Evolutionary conservation across 2,329 filamentous ascomycete species (phyloP).

Genomic region (Diplodia mutila): DNA sequence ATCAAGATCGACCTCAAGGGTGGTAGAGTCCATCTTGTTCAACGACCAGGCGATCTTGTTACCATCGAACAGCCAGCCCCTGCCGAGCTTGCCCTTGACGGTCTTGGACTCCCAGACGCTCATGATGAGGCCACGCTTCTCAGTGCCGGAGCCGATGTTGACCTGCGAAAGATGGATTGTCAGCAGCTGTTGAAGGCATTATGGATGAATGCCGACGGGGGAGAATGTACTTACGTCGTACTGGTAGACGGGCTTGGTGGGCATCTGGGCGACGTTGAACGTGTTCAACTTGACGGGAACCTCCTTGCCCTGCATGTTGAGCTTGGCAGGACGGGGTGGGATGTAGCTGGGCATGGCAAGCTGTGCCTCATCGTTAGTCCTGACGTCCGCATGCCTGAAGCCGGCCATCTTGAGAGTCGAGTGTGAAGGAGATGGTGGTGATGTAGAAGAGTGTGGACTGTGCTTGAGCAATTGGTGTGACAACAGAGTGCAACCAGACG

Average conservation of each 20-base stretch:
- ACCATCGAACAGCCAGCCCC: constrained; percentile 77
- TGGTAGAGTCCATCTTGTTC: constrained; percentile 35
- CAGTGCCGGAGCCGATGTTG: constrained; percentile 63
- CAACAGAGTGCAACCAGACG: not conserved
- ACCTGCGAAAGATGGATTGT: constrained; percentile 56
- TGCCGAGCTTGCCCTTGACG: constrained; percentile 60
- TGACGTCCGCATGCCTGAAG: not conserved
- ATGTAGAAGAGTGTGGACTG: not conserved
- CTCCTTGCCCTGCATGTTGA: constrained; percentile 46
- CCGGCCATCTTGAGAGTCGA: not conserved
- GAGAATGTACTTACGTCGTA: constrained; percentile 71
- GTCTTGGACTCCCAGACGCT: constrained; percentile 74
- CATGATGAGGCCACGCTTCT: constrained; percentile 69
- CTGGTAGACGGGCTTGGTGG: constrained; percentile 69
- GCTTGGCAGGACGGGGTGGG: constrained; percentile 41
- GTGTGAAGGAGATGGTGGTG: not conserved
- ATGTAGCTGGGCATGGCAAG: constrained; percentile 34
- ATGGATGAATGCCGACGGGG: not conserved
- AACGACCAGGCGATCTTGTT: constrained; percentile 77
- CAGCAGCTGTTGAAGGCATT: constrained; percentile 17
- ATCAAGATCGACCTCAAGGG: constrained; percentile 72
- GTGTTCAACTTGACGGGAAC: constrained; percentile 66
- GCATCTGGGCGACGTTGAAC: constrained; percentile 67
- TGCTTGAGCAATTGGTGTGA: not conserved
- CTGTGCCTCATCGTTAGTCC: constrained; percentile 29